Percentiles rank a stretch among this genome's conserved stretches.
Conservation (phyloP, 805 yeast genomes). For the Suhomyces kilbournensis region DNA sequence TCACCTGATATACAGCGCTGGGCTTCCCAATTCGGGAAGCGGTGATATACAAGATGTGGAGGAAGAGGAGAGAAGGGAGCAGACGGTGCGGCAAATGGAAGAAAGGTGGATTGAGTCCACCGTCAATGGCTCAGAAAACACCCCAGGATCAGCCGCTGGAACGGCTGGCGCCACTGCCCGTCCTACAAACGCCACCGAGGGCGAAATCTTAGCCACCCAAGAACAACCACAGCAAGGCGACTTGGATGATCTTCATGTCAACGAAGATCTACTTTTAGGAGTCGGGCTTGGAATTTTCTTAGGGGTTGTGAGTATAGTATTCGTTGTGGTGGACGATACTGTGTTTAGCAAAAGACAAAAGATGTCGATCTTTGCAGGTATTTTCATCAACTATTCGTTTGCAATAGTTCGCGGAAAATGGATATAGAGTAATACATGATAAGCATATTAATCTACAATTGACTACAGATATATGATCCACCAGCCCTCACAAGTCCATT, state of each 20-base stretch:
- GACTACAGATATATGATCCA: constrained; percentile 36
- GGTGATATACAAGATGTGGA: constrained; percentile 34
- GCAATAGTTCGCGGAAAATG: constrained; percentile 54
- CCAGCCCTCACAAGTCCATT: constrained; percentile 42
- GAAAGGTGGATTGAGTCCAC: constrained; percentile 88
- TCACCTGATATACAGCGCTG: constrained; percentile 58
- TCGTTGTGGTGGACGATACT: constrained; percentile 58
- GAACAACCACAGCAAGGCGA: constrained; percentile 18
- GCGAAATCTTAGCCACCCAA: constrained; percentile 1
- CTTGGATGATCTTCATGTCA: constrained; percentile 35
- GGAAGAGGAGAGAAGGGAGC: constrained; percentile 40
- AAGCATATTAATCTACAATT: neutral
- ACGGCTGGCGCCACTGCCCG: constrained; percentile 1
- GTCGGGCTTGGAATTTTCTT: constrained; percentile 69
- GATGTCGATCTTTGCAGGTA: constrained; percentile 71
- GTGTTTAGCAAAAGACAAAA: constrained; percentile 59
- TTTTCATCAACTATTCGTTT: constrained; percentile 63
- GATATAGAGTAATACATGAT: constrained; percentile 18
- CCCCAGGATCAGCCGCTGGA: constrained; percentile 5
- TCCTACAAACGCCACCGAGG: neutral
- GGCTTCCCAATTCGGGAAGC: constrained; percentile 15
- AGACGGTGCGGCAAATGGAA: constrained; percentile 59
- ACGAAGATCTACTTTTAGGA: constrained; percentile 68
- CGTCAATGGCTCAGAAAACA: constrained; percentile 50
- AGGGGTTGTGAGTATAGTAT: constrained; percentile 63